Percentiles rank a stretch among this genome's conserved stretches.
Conservation (phyloP, 306 rosid genomes). For the Rosa rugosa region DNA sequence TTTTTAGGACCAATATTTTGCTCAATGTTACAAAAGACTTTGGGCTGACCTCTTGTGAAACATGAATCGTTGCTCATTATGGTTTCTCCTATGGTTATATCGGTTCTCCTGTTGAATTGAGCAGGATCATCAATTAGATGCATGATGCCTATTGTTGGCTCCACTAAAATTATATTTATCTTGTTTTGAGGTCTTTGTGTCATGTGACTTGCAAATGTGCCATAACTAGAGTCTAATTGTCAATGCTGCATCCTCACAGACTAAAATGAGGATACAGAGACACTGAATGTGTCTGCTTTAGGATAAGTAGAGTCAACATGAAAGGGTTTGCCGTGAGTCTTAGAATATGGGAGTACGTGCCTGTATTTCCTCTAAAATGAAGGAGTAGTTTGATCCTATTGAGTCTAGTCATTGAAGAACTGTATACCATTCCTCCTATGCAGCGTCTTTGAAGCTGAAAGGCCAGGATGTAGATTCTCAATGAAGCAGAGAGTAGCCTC, state of each 20-base stretch:
- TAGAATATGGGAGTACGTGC: background rate
- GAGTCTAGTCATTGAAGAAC: background rate
- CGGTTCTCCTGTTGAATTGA: background rate
- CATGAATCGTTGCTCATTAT: background rate
- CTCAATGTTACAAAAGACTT: background rate
- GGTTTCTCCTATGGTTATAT: background rate
- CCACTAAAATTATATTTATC: background rate
- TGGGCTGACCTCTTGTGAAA: background rate
- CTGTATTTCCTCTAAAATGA: background rate
- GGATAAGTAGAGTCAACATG: background rate
- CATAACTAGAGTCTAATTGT: background rate
- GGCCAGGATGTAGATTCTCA: constrained; percentile 85
- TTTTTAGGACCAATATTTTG: constrained; percentile 1
- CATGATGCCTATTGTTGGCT: background rate
- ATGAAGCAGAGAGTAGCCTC: constrained; percentile 70
- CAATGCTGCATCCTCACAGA: background rate
- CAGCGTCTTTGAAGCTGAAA: constrained; percentile 94
- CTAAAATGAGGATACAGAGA: background rate
- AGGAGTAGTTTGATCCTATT: background rate
- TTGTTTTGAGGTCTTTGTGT: constrained; percentile 2
- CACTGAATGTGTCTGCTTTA: background rate
- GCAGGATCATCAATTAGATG: background rate
- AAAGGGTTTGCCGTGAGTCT: constrained; percentile 4
- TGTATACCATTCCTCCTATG: constrained; percentile 26
- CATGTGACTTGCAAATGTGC: background rate